Percentiles rank a stretch among this genome's conserved stretches.
These are phyloP conservation scores for Flaveria robusta DNA, from an alignment of 129 eudicot genomes.

Conservation along the genomic window DNA sequence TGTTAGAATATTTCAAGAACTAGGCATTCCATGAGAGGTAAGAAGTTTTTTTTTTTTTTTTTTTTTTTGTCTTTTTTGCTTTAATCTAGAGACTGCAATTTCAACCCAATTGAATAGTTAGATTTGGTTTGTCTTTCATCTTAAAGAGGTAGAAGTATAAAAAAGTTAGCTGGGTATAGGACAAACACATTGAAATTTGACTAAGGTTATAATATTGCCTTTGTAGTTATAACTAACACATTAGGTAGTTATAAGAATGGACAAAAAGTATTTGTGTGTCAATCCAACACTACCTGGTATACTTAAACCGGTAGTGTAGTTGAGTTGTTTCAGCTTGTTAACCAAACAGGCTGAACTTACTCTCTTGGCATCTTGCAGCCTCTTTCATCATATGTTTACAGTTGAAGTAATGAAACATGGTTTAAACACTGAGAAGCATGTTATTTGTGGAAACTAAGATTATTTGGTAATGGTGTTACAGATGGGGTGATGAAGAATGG, in stretches of 20 bases:
- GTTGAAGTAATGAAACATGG: not conserved
- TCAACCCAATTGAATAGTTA: too few relatives aligned
- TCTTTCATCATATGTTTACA: not conserved
- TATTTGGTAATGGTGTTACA: constrained; percentile 29
- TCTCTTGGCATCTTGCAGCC: not conserved
- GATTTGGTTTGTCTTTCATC: not conserved
- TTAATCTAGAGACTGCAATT: too few relatives aligned
- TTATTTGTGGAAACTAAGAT: constrained; percentile 3
- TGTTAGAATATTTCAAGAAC: not conserved
- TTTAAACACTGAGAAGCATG: constrained; percentile 5
- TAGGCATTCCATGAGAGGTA: too few relatives aligned
- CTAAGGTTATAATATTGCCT: too few relatives aligned
- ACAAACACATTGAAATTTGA: too few relatives aligned
- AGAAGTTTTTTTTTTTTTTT: too few relatives aligned
- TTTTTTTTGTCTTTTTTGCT: too few relatives aligned
- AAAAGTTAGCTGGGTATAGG: too few relatives aligned
- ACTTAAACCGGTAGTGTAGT: not conserved
- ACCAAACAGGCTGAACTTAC: not conserved
- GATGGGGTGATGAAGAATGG: constrained; percentile 51
- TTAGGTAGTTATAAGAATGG: not conserved
- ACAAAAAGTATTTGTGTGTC: not conserved
- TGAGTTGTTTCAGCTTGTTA: not conserved
- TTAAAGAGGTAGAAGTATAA: not conserved
- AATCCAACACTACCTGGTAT: not conserved
- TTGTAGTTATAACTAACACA: not conserved